Base-by-base conservation (phyloP, 2,329 filamentous ascomycete species). In the Lecanoromycetidae sp. region DNA sequence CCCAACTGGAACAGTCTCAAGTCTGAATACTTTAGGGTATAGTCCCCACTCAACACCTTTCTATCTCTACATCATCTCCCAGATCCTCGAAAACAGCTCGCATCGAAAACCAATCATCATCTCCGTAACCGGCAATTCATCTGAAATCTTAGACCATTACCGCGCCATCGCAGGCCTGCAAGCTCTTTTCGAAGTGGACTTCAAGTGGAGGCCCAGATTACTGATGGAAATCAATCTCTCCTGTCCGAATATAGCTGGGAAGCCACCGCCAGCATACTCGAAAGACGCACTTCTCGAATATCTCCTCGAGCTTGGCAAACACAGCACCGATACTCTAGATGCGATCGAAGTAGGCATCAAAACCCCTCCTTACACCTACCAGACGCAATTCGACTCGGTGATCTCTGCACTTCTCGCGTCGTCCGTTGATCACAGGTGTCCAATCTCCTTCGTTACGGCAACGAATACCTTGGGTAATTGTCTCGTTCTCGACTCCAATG, bases 391-490 rank as follows among this genome's bases (percentile, higher is more conserved):
- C 58, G 59, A 66, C 0, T 68, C 66, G 15, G 51, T 50, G 5
- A 48, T 52, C 27, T 19, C 26, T 9, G 54, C 51, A 6, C 56
- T 52, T 43, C 51, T 27, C 6, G 49, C 27, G 5, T 54, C 44
- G 69, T 34, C n/a, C 33, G 49, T 57, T 8, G 50, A 57, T 52
- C 8, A n/a, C 13, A 15, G 7, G 20, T 48, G 46, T 27, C 71
- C 71, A 0, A 60, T 85, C 1, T 74, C 71, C 35, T 88, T 88
- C 62, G 70, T 88, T 54, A 87, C 84, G 0, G 74, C 82, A 0
- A 84, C 79, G 1, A 88, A 88, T 57, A 88, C 77, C 0, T 73
- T 88, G 0, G 84, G 84, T 1, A 78, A 73, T 0, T 82, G 77
- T 36, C 66, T 88, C 0, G 64, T 86, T 0, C 60, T 85, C 13